These are phyloP conservation scores for Colletotrichum horii DNA, from an alignment of 2,329 filamentous ascomycete genomes.

Conservation along the genomic window DNA sequence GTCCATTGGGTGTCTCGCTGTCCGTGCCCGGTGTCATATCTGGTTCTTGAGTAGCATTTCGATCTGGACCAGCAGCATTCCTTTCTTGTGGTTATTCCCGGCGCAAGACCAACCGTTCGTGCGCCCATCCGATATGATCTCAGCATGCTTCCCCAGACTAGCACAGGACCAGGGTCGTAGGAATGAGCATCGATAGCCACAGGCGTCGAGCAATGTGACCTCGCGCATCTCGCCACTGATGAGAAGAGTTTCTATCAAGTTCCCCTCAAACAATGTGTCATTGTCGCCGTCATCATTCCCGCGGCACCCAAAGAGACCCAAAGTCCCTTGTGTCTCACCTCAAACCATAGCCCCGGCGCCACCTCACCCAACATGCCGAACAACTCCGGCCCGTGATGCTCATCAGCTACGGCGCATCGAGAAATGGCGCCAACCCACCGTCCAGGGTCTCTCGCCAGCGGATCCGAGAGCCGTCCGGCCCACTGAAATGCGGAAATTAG, in stretches of 20 bases:
- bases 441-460: neutral
- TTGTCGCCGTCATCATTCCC: neutral
- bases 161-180: neutral
- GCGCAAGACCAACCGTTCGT: neutral
- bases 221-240: neutral
- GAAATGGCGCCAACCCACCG: neutral
- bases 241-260: neutral
- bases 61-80: neutral
- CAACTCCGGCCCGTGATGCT: neutral
- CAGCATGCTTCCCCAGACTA: neutral
- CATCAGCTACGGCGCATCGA: neutral
- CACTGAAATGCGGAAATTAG: conserved; percentile 16
- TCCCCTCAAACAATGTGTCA: neutral
- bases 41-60: neutral
- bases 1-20: neutral
- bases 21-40: neutral
- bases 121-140: neutral
- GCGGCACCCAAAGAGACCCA: neutral
- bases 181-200: neutral
- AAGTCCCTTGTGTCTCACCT: neutral
- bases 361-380: neutral
- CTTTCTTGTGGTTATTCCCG: neutral
- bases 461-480: neutral
- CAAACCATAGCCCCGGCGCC: neutral
- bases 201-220: neutral